These are phyloP conservation scores for Daedaleopsis sinensis DNA, from an alignment of 768 basidiomycete species.

Conservation along the genomic window DNA sequence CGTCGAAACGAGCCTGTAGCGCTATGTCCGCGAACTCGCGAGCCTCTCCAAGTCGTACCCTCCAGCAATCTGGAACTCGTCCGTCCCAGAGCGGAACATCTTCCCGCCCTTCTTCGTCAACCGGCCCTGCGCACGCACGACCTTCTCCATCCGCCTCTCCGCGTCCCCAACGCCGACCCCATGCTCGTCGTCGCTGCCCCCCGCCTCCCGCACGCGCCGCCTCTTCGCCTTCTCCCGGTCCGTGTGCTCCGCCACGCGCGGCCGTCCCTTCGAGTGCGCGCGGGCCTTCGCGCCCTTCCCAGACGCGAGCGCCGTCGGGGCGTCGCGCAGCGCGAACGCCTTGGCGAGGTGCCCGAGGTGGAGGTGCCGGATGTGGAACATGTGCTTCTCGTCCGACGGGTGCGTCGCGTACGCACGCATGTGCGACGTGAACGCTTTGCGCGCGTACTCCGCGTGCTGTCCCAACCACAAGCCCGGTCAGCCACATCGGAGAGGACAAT, in stretches of 20 bases:
- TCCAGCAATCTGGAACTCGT: slow-evolving; percentile 79
- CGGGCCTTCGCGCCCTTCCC: slow-evolving; percentile 14
- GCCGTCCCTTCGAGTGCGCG: slow-evolving; percentile 5
- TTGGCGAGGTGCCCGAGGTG: slow-evolving; percentile 96
- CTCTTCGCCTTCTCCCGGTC: slow-evolving; percentile 12
- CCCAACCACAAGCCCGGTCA: slow-evolving; percentile 3
- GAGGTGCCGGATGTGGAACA: slow-evolving; percentile 93
- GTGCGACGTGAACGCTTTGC: slow-evolving; percentile 88
- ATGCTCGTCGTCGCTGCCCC: slow-evolving; percentile 32
- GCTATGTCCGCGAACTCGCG: slow-evolving; percentile 34
- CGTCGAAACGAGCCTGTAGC: not conserved
- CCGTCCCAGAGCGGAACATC: slow-evolving; percentile 64
- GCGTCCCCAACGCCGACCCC: slow-evolving; percentile 46
- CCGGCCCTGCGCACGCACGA: slow-evolving; percentile 83
- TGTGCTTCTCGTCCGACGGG: slow-evolving; percentile 91
- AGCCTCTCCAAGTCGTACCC: slow-evolving; percentile 65
- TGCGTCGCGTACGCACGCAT: slow-evolving; percentile 98
- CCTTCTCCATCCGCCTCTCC: slow-evolving; percentile 84
- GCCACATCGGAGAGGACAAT: not conserved
- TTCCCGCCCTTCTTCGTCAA: slow-evolving; percentile 78
- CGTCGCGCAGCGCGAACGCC: slow-evolving; percentile 87
- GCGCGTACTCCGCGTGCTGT: slow-evolving; percentile 78
- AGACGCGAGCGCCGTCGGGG: slow-evolving; percentile 53
- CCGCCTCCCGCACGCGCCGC: slow-evolving; percentile 4
- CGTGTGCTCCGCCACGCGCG: slow-evolving; percentile 4